A percentile compares a stretch with the other conserved stretches of the same genome.
Conservation (phyloP, 2,329 filamentous ascomycete genomes). For the Calcarisporium arbuscula region DNA sequence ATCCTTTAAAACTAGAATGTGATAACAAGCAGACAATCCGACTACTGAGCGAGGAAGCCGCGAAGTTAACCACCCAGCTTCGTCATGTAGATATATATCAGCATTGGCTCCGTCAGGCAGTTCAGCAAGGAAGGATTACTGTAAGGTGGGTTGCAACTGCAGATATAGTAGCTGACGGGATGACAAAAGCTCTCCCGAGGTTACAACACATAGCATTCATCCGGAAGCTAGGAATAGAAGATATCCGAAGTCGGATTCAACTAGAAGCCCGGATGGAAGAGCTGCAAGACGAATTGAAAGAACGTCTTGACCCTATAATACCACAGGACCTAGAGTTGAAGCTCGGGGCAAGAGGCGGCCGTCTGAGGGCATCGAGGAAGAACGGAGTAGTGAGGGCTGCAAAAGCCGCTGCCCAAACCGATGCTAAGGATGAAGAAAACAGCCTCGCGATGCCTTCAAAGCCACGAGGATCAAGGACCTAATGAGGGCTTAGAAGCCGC, state of each 20-base stretch:
- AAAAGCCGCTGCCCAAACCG: too few relatives aligned
- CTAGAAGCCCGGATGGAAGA: neutral
- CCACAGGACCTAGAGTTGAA: too few relatives aligned
- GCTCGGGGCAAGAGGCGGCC: too few relatives aligned
- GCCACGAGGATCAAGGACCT: too few relatives aligned
- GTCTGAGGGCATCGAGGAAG: too few relatives aligned
- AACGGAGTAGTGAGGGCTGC: too few relatives aligned
- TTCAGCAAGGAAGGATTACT: neutral
- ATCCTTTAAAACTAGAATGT: neutral
- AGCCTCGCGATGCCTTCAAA: too few relatives aligned
- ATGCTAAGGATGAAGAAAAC: too few relatives aligned
- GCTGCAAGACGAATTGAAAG: too few relatives aligned
- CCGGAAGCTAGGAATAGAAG: neutral
- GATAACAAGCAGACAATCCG: neutral
- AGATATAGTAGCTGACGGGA: neutral
- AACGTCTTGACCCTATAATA: too few relatives aligned
- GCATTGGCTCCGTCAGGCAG: neutral
- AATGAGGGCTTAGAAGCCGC: too few relatives aligned
- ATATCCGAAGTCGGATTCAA: neutral
- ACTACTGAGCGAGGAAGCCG: neutral
- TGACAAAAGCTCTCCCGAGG: neutral
- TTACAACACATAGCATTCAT: neutral
- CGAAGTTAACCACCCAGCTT: neutral
- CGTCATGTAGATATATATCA: slow-evolving; percentile 1
- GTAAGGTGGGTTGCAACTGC: neutral